Evolutionary conservation across 768 basidiomycete species (phyloP).

Genomic region (Boletus rex-veris): DNA sequence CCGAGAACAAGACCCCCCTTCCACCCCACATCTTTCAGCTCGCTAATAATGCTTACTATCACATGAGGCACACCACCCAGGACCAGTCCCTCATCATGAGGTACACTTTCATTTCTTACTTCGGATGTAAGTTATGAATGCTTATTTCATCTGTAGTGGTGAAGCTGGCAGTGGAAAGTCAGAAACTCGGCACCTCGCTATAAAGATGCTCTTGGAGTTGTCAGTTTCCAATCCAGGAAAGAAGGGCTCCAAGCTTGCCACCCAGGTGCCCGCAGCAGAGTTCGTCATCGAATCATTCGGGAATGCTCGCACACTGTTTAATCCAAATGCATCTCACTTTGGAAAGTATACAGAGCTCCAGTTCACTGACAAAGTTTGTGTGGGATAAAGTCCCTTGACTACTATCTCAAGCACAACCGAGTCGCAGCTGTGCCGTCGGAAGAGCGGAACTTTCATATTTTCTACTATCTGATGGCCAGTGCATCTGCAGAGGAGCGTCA

Average conservation of each 20-base stretch:
- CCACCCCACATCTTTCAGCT: slow-evolving; percentile 94
- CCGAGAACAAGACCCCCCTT: slow-evolving; percentile 53
- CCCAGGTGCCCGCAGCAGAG: slow-evolving; percentile 87
- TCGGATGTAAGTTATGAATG: neutral
- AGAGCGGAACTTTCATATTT: slow-evolving; percentile 96
- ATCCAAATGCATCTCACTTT: slow-evolving; percentile 93
- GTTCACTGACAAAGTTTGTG: slow-evolving; percentile 85
- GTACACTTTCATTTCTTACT: slow-evolving; percentile 42
- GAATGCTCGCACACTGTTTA: slow-evolving; percentile 86
- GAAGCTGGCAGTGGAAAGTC: slow-evolving; percentile 94
- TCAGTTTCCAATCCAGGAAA: slow-evolving; percentile 86
- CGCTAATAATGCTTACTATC: slow-evolving; percentile 90
- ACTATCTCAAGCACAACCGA: slow-evolving; percentile 89
- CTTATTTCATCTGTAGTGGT: slow-evolving; percentile 50
- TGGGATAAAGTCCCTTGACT: slow-evolving; percentile 93
- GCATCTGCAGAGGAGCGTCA: slow-evolving; percentile 84
- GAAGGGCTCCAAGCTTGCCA: slow-evolving; percentile 86
- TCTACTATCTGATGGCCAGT: slow-evolving; percentile 94
- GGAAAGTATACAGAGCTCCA: slow-evolving; percentile 98
- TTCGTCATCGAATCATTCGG: slow-evolving; percentile 96
- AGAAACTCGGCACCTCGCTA: slow-evolving; percentile 83
- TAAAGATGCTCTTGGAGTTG: slow-evolving; percentile 89
- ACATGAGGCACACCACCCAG: slow-evolving; percentile 90
- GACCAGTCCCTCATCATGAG: slow-evolving; percentile 87
- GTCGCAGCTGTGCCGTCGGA: slow-evolving; percentile 86